A percentile compares a stretch with the other conserved stretches of the same genome.
Evolutionary conservation across 495 filamentous ascomycete species (phyloP).

Genomic region (Talaromyces wortmannii): DNA sequence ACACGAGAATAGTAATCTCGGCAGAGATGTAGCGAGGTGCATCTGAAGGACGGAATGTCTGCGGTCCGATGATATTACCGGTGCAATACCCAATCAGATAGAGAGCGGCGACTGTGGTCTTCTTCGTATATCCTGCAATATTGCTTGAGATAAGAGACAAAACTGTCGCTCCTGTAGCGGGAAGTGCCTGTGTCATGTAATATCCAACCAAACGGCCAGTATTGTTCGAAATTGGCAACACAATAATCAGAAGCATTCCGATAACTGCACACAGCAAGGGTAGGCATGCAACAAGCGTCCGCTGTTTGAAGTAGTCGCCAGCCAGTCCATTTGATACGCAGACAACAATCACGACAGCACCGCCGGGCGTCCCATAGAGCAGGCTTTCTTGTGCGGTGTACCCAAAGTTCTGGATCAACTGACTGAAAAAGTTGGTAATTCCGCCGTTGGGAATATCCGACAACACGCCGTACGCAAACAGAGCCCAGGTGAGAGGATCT

Average conservation of each 20-base stretch:
- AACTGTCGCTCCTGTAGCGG: slow-evolving; percentile 3
- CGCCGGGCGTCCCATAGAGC: slow-evolving; percentile 51
- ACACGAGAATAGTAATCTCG: slow-evolving; percentile 62
- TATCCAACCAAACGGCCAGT: slow-evolving; percentile 5
- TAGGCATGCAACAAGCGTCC: slow-evolving; percentile 24
- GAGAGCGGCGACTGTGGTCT: slow-evolving; percentile 54
- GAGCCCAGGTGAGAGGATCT: slow-evolving; percentile 24
- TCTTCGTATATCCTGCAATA: slow-evolving; percentile 59
- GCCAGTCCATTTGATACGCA: slow-evolving; percentile 45
- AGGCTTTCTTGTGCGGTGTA: slow-evolving; percentile 46
- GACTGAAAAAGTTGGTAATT: slow-evolving; percentile 54
- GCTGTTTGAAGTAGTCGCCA: slow-evolving; percentile 42
- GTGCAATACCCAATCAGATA: slow-evolving; percentile 51
- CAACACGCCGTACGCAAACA: slow-evolving; percentile 20
- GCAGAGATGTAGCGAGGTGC: slow-evolving; percentile 58
- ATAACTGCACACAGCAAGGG: slow-evolving; percentile 14
- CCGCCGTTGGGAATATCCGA: slow-evolving; percentile 53
- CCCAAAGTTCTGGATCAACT: slow-evolving; percentile 16
- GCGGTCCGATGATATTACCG: slow-evolving; percentile 27
- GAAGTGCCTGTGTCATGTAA: slow-evolving; percentile 3
- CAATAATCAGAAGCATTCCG: slow-evolving; percentile 3
- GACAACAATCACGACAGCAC: slow-evolving; percentile 48
- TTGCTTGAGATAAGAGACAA: slow-evolving; percentile 46
- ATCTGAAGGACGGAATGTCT: slow-evolving; percentile 50
- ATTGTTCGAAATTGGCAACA: background rate